Conservation (phyloP, 1,139 yeast species). For the Candida labiduridarum region DNA sequence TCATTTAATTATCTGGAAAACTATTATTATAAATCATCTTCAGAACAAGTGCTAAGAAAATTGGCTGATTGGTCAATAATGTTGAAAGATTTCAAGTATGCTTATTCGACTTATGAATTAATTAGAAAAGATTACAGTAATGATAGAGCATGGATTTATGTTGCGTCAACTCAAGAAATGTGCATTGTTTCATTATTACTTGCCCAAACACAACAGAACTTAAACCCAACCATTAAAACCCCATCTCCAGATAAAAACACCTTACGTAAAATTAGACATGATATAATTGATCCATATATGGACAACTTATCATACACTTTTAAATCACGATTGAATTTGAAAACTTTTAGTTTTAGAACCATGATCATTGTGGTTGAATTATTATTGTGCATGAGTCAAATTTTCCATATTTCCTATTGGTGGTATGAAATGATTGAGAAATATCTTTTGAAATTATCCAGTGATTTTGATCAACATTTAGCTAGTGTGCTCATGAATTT, state of each 20-base stretch:
- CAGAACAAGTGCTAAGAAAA: constrained; percentile 77
- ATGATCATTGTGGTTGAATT: constrained; percentile 49
- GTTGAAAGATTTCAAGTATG: constrained; percentile 83
- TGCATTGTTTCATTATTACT: constrained; percentile 73
- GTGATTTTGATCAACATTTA: constrained; percentile 42
- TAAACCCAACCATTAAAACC: constrained; percentile 13
- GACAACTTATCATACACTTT: constrained; percentile 59
- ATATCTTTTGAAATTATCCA: constrained; percentile 43
- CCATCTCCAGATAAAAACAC: constrained; percentile 46
- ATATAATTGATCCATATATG: constrained; percentile 63
- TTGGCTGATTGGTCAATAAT: constrained; percentile 93
- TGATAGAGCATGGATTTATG: constrained; percentile 81
- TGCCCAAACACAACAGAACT: constrained; percentile 53
- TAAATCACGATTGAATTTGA: constrained; percentile 63
- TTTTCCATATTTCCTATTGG: constrained; percentile 47
- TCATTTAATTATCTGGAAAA: constrained; percentile 48
- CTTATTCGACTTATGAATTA: constrained; percentile 82
- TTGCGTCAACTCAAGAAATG: constrained; percentile 89
- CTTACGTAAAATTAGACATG: constrained; percentile 60
- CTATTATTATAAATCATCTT: constrained; percentile 59
- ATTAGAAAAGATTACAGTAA: constrained; percentile 75
- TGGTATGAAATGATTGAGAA: constrained; percentile 52
- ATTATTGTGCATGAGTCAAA: constrained; percentile 50
- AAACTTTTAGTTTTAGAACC: constrained; percentile 59
- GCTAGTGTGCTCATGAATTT: constrained; percentile 14